Evolutionary conservation across 345 rosid species (phyloP).

Genomic region (Bretschneidera sinensis): DNA sequence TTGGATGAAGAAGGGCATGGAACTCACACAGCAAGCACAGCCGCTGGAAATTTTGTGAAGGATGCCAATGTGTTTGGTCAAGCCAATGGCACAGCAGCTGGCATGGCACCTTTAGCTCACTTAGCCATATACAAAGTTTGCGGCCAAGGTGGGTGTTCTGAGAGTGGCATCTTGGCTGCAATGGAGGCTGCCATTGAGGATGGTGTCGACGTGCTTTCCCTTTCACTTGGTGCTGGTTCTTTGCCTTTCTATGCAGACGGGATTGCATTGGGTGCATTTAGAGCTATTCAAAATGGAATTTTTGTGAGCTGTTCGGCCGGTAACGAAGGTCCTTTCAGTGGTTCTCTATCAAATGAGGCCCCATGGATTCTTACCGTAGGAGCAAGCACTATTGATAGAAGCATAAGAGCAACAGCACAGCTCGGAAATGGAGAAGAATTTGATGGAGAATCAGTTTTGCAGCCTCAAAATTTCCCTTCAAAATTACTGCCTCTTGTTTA

Average conservation of each 20-base stretch:
- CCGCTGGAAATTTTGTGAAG: conserved; percentile 37
- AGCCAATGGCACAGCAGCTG: conserved; percentile 49
- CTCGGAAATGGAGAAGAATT: conserved; percentile 37
- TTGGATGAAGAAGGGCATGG: conserved; percentile 48
- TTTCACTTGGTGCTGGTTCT: conserved; percentile 42
- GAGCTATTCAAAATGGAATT: conserved; percentile 42
- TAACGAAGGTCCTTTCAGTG: conserved; percentile 32
- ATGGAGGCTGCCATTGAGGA: conserved; percentile 48
- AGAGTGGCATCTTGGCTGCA: conserved; percentile 42
- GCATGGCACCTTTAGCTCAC: conserved; percentile 49
- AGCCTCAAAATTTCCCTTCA: conserved; percentile 31
- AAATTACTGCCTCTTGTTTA: conserved; percentile 35
- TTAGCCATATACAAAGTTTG: conserved; percentile 52
- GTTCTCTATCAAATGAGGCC: conserved; percentile 44
- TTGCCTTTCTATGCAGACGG: conserved; percentile 31
- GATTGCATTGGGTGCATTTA: conserved; percentile 38
- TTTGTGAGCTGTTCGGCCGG: conserved; percentile 56
- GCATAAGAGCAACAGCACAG: conserved; percentile 31
- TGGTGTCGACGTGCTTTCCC: conserved; percentile 50
- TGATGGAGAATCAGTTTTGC: conserved; percentile 50
- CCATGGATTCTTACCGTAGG: conserved; percentile 64
- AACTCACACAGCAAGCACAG: conserved; percentile 55
- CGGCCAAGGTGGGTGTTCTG: conserved; percentile 18
- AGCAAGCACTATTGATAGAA: conserved; percentile 54
- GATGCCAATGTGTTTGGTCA: conserved; percentile 35